These are phyloP conservation scores for Trichoderma orchidacearum DNA, from an alignment of 495 filamentous ascomycete genomes.

Conservation along the genomic window DNA sequence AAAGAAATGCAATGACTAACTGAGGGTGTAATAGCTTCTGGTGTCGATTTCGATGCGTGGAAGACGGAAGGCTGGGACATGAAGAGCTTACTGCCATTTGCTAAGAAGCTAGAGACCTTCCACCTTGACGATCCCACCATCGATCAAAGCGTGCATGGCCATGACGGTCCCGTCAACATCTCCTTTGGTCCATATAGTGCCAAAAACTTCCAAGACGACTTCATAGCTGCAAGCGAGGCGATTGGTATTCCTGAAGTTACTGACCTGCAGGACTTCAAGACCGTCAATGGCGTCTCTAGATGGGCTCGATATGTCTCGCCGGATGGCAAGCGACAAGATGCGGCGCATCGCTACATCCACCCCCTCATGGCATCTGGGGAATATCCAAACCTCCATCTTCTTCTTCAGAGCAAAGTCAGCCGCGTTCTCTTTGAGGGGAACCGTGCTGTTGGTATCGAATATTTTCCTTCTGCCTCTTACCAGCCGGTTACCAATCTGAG, in stretches of 20 bases:
- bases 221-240: conserved; percentile 24
- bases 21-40: conserved; percentile 8
- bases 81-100: conserved; percentile 34
- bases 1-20: background rate
- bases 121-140: conserved; percentile 20
- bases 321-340: conserved; percentile 33
- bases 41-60: conserved; percentile 34
- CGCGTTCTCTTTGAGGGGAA: conserved; percentile 37
- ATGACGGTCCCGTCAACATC: conserved; percentile 34
- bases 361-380: conserved; percentile 29
- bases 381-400: conserved; percentile 36
- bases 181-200: conserved; percentile 22
- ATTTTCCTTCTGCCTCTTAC: conserved; percentile 16
- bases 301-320: conserved; percentile 17
- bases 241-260: conserved; percentile 27
- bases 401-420: conserved; percentile 34
- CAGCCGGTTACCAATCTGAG: conserved; percentile 2
- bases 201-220: conserved; percentile 19
- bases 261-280: conserved; percentile 29
- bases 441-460: conserved; percentile 29
- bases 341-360: conserved; percentile 29
- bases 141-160: conserved; percentile 22
- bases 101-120: conserved; percentile 43
- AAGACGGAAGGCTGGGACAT: conserved; percentile 35
- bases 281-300: conserved; percentile 21